phyloP scores from a whole-genome alignment of 2,329 filamentous ascomycete species.

The Diaporthe velutina region DNA sequence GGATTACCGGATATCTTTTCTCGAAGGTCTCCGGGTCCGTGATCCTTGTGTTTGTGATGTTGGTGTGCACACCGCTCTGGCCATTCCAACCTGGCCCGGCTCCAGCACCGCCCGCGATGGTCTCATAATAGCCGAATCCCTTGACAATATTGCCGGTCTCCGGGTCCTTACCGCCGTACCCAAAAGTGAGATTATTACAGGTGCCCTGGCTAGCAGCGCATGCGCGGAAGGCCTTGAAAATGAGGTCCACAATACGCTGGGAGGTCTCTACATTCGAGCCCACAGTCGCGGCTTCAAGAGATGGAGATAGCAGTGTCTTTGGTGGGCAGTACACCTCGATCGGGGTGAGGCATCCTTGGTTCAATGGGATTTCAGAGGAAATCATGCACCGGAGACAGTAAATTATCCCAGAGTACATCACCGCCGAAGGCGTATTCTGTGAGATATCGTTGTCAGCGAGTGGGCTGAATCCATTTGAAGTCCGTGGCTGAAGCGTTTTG shows the following conservation, averaged over 20 bases:
- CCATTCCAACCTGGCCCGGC: conserved; percentile 42
- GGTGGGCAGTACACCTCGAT: conserved; percentile 45
- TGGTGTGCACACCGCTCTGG: conserved; percentile 41
- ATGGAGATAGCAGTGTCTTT: conserved; percentile 48
- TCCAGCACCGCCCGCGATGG: conserved; percentile 44
- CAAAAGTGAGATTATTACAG: conserved; percentile 47
- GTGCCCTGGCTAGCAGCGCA: conserved; percentile 46
- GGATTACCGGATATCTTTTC: conserved; percentile 43
- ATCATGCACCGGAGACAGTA: conserved; percentile 48
- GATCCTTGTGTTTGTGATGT: conserved; percentile 44
- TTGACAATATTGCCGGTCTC: not conserved
- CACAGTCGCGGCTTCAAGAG: conserved; percentile 45
- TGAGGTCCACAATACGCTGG: conserved; percentile 47
- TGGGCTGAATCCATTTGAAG: not conserved
- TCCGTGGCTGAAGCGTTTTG: conserved; percentile 66
- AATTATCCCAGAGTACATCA: conserved; percentile 52
- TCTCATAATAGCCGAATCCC: conserved; percentile 41
- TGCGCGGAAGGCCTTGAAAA: conserved; percentile 47
- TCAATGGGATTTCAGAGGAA: conserved; percentile 48
- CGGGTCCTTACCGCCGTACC: conserved; percentile 42
- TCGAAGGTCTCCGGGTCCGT: conserved; percentile 45
- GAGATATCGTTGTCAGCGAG: not conserved
- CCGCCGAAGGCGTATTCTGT: conserved; percentile 55
- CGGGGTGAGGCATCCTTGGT: conserved; percentile 48
- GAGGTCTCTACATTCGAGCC: conserved; percentile 46